Percentiles rank a stretch among this genome's conserved stretches.
phyloP scores from a whole-genome alignment of 106 monocot genomes.

The Platanthera zijinensis region DNA sequence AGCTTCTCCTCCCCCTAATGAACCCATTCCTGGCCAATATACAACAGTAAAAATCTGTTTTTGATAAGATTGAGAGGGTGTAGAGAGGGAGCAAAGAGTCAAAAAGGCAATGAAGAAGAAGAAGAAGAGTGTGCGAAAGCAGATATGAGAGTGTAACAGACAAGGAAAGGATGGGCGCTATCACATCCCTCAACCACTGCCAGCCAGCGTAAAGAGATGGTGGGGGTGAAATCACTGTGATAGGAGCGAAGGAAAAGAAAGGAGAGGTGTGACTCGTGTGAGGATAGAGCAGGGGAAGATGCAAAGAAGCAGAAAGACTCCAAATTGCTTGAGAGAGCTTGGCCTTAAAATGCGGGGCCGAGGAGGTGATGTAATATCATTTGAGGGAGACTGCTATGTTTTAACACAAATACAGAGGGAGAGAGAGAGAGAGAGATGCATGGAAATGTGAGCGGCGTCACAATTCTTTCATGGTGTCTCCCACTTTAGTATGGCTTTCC shows the following conservation, averaged over 20 bases:
- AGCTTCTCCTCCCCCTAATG: constrained; percentile 27
- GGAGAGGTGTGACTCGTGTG: background rate
- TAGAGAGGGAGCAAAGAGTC: background rate
- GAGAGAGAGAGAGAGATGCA: constrained; percentile 9
- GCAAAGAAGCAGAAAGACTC: background rate
- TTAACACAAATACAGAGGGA: background rate
- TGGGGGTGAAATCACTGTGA: constrained; percentile 10
- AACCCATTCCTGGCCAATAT: constrained; percentile 30
- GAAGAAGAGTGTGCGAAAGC: constrained; percentile 17
- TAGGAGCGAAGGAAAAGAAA: background rate
- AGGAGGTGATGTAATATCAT: constrained; percentile 8
- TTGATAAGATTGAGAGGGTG: constrained; percentile 5
- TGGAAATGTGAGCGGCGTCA: constrained; percentile 35
- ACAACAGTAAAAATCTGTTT: background rate
- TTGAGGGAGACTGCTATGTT: constrained; percentile 19
- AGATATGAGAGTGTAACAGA: constrained; percentile 29
- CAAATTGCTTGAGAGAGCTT: background rate
- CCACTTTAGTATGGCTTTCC: constrained; percentile 4
- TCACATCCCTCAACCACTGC: constrained; percentile 46
- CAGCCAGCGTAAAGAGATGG: constrained; percentile 32
- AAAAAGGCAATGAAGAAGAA: background rate
- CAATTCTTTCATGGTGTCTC: constrained; percentile 2
- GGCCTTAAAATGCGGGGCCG: background rate
- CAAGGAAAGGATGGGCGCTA: constrained; percentile 56
- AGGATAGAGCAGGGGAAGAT: background rate